phyloP scores from a whole-genome alignment of 192 early-diverging fungal genomes.

The Backusella luteola region DNA sequence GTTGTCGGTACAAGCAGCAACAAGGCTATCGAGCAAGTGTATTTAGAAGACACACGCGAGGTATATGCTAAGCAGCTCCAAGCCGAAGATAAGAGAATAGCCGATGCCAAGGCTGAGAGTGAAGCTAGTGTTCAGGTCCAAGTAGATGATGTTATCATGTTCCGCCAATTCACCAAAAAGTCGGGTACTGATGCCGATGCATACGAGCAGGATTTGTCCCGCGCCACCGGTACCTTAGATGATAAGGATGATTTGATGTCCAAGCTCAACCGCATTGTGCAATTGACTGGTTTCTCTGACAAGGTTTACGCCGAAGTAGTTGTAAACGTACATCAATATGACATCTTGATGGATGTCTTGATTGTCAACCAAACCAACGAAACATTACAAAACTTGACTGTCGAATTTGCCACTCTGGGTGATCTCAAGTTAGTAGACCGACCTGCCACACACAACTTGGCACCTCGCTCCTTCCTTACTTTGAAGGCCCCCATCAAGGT shows the following conservation, averaged over 20 bases:
- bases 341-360: slow-evolving; percentile 93
- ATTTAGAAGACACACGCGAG: slow-evolving; percentile 56
- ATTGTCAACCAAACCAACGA: slow-evolving; percentile 96
- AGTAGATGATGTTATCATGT: slow-evolving; percentile 86
- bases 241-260: slow-evolving; percentile 79
- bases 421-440: slow-evolving; percentile 97
- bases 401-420: slow-evolving; percentile 98
- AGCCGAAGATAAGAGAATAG: slow-evolving; percentile 63
- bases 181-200: slow-evolving; percentile 62
- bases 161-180: slow-evolving; percentile 84
- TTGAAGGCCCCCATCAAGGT: slow-evolving; percentile 98
- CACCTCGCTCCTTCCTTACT: slow-evolving; percentile 89
- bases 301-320: slow-evolving; percentile 99
- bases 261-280: slow-evolving; percentile 92
- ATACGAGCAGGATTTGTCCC: slow-evolving; percentile 89
- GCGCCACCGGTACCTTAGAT: slow-evolving; percentile 75
- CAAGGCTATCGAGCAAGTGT: slow-evolving; percentile 53
- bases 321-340: slow-evolving; percentile 95
- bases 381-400: slow-evolving; percentile 94
- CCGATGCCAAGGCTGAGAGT: slow-evolving; percentile 63
- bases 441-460: slow-evolving; percentile 83
- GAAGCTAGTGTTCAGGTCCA: slow-evolving; percentile 67
- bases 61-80: slow-evolving; percentile 65
- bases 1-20: slow-evolving; percentile 65
- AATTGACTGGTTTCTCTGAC: slow-evolving; percentile 97